Percentiles rank a stretch among this genome's conserved stretches.
phyloP scores from a whole-genome alignment of 768 basidiomycete species.

The Calocybe indica region DNA sequence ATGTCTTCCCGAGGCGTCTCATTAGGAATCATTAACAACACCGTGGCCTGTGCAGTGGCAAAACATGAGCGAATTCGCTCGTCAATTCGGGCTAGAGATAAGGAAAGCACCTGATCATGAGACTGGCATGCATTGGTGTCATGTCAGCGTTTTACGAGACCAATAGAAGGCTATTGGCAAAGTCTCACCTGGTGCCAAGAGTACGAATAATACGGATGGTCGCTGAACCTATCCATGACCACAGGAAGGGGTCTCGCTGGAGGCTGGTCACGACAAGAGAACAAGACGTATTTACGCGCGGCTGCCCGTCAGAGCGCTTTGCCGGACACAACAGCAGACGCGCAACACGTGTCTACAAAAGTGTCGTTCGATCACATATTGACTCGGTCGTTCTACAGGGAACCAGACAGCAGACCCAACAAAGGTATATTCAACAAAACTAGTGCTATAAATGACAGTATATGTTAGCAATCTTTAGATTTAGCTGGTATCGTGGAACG shows the following conservation, averaged over 20 bases:
- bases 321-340: too few species aligned
- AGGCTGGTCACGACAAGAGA: too few species aligned
- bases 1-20: slow-evolving; percentile 69
- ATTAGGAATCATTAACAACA: slow-evolving; percentile 68
- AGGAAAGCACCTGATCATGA: slow-evolving; percentile 68
- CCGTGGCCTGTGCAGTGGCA: slow-evolving; percentile 53
- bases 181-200: slow-evolving; percentile 81
- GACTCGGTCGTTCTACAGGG: too few species aligned
- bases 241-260: too few species aligned
- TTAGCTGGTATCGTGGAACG: slow-evolving; percentile 16
- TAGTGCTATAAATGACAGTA: slow-evolving; percentile 15
- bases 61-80: too few species aligned
- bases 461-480: slow-evolving; percentile 10
- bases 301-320: too few species aligned
- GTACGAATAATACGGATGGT: slow-evolving; percentile 44
- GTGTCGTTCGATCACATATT: too few species aligned
- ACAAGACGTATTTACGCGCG: too few species aligned
- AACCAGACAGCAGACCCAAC: too few species aligned
- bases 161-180: slow-evolving; percentile 6
- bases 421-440: slow-evolving; percentile 19
- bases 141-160: slow-evolving; percentile 10
- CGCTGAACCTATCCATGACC: slow-evolving; percentile 33
- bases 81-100: too few species aligned
- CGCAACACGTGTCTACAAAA: too few species aligned
- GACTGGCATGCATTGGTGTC: slow-evolving; percentile 42